Evolutionary conservation across 306 rosid genomes (phyloP), one percentile per base, ranked within the genome.

Genomic region (Alnus rubra): DNA sequence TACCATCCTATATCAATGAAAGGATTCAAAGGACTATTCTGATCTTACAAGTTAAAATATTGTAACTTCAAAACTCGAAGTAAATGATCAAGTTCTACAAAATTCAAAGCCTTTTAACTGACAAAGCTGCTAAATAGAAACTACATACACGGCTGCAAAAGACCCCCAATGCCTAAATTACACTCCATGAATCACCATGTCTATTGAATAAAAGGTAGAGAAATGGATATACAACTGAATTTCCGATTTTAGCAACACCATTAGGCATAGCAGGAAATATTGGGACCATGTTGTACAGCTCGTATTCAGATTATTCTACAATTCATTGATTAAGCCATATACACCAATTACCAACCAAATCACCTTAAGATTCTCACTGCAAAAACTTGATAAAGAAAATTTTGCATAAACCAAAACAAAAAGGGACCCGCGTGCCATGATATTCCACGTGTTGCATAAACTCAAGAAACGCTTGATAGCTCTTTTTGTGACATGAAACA

Each of bases 11-110:
- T 42, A 39, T 68, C 72, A 35, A 8, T 39, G 2, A 31, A 5
- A 76, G 10, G 2, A 50, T 31, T 12, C 42, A 30, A 28, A 59
- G 8, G 50, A 4, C 55, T 9, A 18, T 48, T 3, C 69, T 42
- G 59, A 39, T 16, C 33, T 79, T 35, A 14, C 7, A 4, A 42
- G 45, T 42, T 30, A 7, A 18, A 52, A 14, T 39, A 44, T n/a
- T 39, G 9, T 15, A 80, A 67, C 33, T 37, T 79, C 55, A 65
- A 39, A 14, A 73, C 11, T 55, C 74, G 42, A 30, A 51, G 13
- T 31, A 70, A 70, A 58, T 16, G 3, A 42, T 52, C 54, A 37
- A 19, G 33, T n/a, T 4, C 35, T 31, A 75, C 54, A 56, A 2
- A 8, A 71, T 56, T 44, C 31, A 69, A 56, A 0, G 64, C 5